phyloP scores from a whole-genome alignment of 2,329 filamentous ascomycete species.

The Cordyceps farinosa region DNA sequence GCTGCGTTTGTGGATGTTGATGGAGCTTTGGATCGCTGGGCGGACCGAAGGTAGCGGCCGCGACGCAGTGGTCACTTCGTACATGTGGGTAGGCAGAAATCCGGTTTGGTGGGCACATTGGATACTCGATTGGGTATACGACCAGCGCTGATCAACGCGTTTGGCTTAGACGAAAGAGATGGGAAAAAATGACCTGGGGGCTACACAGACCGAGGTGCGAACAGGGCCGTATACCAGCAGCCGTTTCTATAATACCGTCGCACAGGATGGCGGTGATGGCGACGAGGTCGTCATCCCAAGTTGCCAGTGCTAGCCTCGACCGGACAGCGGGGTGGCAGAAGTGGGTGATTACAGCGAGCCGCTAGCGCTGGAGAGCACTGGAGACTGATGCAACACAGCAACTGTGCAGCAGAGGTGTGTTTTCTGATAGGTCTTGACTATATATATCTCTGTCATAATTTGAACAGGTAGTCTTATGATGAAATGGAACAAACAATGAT shows the following conservation, averaged over 20 bases:
- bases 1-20: neutral
- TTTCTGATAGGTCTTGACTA: too few species aligned
- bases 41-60: conserved; percentile 5
- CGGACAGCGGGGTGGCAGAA: neutral
- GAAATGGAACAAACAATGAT: too few species aligned
- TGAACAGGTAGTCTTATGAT: too few species aligned
- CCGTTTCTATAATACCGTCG: neutral
- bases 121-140: conserved; percentile 7
- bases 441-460: too few species aligned
- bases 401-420: neutral
- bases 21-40: conserved; percentile 4
- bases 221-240: neutral
- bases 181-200: neutral
- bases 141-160: neutral
- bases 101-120: neutral
- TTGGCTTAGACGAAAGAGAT: neutral
- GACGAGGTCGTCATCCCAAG: neutral
- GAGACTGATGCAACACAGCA: neutral
- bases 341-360: neutral
- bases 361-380: neutral
- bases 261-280: neutral
- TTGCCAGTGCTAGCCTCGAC: neutral
- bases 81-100: neutral
- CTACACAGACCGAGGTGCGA: neutral
- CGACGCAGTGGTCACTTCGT: conserved; percentile 1